Conservation (phyloP, 1,284 basidiomycete species). For the Cutaneotrichosporon cutaneum region DNA sequence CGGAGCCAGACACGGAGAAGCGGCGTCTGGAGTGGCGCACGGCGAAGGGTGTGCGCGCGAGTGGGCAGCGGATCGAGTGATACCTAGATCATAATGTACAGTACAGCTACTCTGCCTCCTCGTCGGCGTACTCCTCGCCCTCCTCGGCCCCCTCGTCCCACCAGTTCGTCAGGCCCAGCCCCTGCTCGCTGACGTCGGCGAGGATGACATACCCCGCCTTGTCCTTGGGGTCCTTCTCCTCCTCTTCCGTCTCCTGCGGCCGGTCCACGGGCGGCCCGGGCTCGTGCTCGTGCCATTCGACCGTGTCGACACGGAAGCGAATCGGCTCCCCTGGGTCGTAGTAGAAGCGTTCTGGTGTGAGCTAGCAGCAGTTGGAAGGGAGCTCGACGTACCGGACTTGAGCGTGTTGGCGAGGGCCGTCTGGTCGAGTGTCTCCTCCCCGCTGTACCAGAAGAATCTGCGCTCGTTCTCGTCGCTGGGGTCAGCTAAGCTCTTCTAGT, state of each 20-base stretch:
- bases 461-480: slow-evolving; percentile 57
- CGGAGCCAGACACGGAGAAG: slow-evolving; percentile 5
- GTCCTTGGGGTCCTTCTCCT: slow-evolving; percentile 20
- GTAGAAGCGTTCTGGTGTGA: slow-evolving; percentile 68
- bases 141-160: slow-evolving; percentile 53
- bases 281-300: slow-evolving; percentile 87
- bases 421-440: neutral
- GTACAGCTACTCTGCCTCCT: slow-evolving; percentile 7
- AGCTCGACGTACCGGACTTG: slow-evolving; percentile 30
- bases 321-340: slow-evolving; percentile 78
- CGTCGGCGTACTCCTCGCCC: slow-evolving; percentile 12
- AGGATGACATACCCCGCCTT: slow-evolving; percentile 21
- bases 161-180: slow-evolving; percentile 66
- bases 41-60: slow-evolving; percentile 5
- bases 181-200: slow-evolving; percentile 84
- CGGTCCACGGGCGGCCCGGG: slow-evolving; percentile 63
- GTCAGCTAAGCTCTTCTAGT: neutral
- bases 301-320: slow-evolving; percentile 81
- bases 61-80: slow-evolving; percentile 16
- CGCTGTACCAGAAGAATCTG: slow-evolving; percentile 74
- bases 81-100: neutral
- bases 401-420: slow-evolving; percentile 45
- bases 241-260: slow-evolving; percentile 22
- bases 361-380: slow-evolving; percentile 8
- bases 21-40: slow-evolving; percentile 21